Evolutionary conservation across 176 grass and related monocot species (phyloP).

Genomic region (Cocos nucifera): DNA sequence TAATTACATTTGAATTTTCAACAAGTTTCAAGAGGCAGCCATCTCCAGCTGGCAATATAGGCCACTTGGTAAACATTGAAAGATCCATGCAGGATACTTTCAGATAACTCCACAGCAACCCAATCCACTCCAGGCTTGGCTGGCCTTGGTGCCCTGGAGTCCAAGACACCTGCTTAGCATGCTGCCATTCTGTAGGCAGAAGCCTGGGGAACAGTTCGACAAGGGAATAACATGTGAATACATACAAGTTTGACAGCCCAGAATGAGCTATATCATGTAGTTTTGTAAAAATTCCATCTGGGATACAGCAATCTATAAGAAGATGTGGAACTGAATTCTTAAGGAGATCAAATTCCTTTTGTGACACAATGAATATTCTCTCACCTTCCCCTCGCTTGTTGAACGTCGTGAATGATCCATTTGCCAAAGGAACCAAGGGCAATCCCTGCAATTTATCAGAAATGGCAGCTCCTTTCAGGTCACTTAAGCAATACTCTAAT

Average conservation of each 20-base stretch:
- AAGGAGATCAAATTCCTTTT: constrained; percentile 81
- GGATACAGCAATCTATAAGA: constrained; percentile 68
- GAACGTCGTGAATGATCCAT: constrained; percentile 74
- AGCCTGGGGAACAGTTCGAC: constrained; percentile 83
- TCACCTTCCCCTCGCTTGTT: constrained; percentile 67
- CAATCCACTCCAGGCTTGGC: constrained; percentile 75
- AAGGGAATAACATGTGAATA: constrained; percentile 67
- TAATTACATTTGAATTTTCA: constrained; percentile 83
- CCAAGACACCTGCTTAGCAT: constrained; percentile 63
- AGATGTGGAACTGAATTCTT: constrained; percentile 70
- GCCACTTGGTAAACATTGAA: constrained; percentile 77
- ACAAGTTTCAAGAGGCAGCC: constrained; percentile 59
- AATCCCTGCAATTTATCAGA: constrained; percentile 74
- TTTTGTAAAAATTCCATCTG: constrained; percentile 60
- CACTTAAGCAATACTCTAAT: constrained; percentile 87
- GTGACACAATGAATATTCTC: constrained; percentile 66
- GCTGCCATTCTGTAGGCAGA: constrained; percentile 89
- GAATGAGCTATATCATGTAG: constrained; percentile 68
- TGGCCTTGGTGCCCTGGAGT: constrained; percentile 65
- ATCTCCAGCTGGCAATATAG: constrained; percentile 80
- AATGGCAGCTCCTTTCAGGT: constrained; percentile 44
- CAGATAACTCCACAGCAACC: constrained; percentile 75
- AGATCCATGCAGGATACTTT: constrained; percentile 66
- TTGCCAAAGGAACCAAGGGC: constrained; percentile 79
- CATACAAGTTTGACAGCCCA: constrained; percentile 51